These are phyloP conservation scores for Apiospora pterosperma DNA, from an alignment of 2,329 filamentous ascomycete species.

Conservation along the genomic window DNA sequence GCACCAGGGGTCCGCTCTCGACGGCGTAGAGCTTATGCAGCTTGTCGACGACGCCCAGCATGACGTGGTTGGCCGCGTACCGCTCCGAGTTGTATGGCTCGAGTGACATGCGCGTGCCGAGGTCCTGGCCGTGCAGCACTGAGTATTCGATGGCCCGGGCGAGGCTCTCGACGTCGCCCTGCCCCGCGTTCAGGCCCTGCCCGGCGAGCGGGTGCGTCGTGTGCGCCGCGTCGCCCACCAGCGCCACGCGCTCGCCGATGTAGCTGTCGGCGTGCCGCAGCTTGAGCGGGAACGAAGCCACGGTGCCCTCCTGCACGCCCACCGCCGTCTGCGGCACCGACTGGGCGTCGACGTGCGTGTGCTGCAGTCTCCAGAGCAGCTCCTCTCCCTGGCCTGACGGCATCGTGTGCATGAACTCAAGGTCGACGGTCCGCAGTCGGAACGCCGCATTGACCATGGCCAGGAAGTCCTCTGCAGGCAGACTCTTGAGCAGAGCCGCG, in stretches of 20 bases:
- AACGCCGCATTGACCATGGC: slow-evolving; percentile 94
- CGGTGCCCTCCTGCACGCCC: slow-evolving; percentile 71
- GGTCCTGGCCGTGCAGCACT: slow-evolving; percentile 79
- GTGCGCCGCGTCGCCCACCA: slow-evolving; percentile 93
- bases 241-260: slow-evolving; percentile 81
- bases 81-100: slow-evolving; percentile 79
- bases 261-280: slow-evolving; percentile 95
- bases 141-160: slow-evolving; percentile 72
- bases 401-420: slow-evolving; percentile 76
- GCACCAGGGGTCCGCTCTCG: slow-evolving; percentile 74
- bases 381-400: slow-evolving; percentile 64
- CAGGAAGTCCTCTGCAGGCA: slow-evolving; percentile 70
- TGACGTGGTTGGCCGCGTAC: slow-evolving; percentile 76
- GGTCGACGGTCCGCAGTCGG: slow-evolving; percentile 72
- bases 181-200: slow-evolving; percentile 90
- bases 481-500: slow-evolving; percentile 73
- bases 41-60: slow-evolving; percentile 82
- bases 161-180: slow-evolving; percentile 82
- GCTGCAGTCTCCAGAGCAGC: slow-evolving; percentile 75
- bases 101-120: slow-evolving; percentile 74
- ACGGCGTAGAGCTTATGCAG: slow-evolving; percentile 90
- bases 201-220: slow-evolving; percentile 93
- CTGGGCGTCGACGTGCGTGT: slow-evolving; percentile 55
- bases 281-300: slow-evolving; percentile 88
- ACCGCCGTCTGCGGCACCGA: slow-evolving; percentile 63